Conservation (phyloP, 176 grass and related monocot species). For the Carex kokanica region DNA sequence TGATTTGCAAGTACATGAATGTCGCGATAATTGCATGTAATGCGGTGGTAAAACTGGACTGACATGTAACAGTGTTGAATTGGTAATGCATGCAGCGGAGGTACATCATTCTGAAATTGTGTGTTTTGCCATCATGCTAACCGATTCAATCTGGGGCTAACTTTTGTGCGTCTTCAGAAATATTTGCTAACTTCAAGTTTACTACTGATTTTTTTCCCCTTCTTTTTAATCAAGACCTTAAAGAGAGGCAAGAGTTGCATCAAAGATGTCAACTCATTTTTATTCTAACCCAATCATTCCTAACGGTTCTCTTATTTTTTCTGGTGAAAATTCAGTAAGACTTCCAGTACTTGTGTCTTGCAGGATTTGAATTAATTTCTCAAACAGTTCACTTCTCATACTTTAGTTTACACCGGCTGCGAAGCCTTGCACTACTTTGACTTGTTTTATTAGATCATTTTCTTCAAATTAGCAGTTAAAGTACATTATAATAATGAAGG, state of each 20-base stretch:
- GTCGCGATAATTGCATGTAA: constrained; percentile 4
- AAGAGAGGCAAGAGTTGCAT: neutral
- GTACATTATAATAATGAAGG: no score
- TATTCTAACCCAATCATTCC: no score
- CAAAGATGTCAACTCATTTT: neutral
- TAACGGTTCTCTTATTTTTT: no score
- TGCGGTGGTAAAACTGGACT: neutral
- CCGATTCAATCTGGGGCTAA: neutral
- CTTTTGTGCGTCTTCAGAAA: neutral
- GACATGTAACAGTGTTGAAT: neutral
- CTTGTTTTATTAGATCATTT: no score
- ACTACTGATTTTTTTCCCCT: neutral
- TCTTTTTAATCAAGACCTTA: neutral
- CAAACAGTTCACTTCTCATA: no score
- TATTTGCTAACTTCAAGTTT: neutral
- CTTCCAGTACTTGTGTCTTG: no score
- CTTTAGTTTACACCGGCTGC: no score
- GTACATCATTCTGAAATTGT: neutral
- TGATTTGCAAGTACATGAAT: neutral
- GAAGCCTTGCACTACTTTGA: no score
- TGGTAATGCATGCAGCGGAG: neutral
- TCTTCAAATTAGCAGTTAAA: no score
- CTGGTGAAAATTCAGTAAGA: no score
- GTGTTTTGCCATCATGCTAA: neutral
- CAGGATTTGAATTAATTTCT: no score